Base-by-base conservation (phyloP, 169 alveolate genomes). In the Plasmodium fragile region DNA sequence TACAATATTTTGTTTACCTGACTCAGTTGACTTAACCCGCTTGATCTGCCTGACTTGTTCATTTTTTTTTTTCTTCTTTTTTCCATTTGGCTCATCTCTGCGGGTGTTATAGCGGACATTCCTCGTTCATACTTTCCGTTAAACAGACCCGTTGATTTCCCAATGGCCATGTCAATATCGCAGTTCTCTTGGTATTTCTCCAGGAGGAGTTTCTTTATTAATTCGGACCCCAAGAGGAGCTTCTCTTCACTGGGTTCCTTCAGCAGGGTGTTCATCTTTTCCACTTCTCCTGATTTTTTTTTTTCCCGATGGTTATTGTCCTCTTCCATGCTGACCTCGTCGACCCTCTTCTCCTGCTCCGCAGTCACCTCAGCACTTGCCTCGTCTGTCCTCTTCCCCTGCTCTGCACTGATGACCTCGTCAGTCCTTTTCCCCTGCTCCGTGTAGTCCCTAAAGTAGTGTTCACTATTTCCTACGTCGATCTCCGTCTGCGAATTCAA, bases 141-240 rank as follows among this genome's bases (percentile, higher is more conserved):
- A 65, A 65, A 25, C 75, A 28, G 77, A 53, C 13, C 69, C 1
- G 59, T 49, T 49, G 89, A 11, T 45, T 87, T 87, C 43, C 71
- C 71, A 22, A 87, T 41, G 8, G 70, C 79, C n/a, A 45, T 4
- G 30, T 87, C 89, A 55, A 77, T 77, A 72, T 87, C 69, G 52
- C 70, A 87, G 34, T 87, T 87, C 55, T 87, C 89, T 87, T 78
- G 79, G 53, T 81, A 87, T 10, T 87, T 87, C 65, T 87, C 93
- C 45, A 87, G 34, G 70, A 87, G 81, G 22, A 87, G 45, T n/a
- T 87, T 87, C 81, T 87, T 87, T 3, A 87, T 87, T 11, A 87
- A 59, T 87, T 87, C 93, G 1, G 93, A 77, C 10, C 93, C 93
- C 52, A 87, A 43, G 69, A 87, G 16, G 49, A 55, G 71, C 11